Percentiles rank a stretch among this genome's conserved stretches.
Conservation (phyloP, 345 rosid species). For the Geranium brycei region DNA sequence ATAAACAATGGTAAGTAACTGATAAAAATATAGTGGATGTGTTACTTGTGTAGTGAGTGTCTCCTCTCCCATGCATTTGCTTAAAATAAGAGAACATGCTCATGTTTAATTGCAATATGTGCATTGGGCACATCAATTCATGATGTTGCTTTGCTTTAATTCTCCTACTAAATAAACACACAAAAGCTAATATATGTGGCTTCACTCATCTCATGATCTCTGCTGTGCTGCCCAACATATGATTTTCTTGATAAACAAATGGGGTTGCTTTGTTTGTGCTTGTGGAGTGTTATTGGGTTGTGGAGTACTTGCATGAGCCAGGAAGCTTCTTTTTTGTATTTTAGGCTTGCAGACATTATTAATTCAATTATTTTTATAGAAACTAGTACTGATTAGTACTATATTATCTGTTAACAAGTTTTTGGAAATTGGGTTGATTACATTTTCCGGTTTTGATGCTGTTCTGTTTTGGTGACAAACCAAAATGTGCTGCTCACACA, state of each 20-base stretch:
- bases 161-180: background rate
- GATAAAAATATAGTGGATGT: too few relatives aligned
- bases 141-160: conserved; percentile 11
- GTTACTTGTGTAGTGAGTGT: too few relatives aligned
- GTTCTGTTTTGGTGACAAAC: too few relatives aligned
- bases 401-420: background rate
- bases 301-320: background rate
- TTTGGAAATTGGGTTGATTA: background rate
- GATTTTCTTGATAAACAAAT: background rate
- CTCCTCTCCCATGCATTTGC: too few relatives aligned
- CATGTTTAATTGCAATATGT: background rate
- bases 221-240: background rate
- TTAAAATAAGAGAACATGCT: too few relatives aligned
- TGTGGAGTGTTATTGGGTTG: background rate
- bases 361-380: too few relatives aligned
- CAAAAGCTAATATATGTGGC: background rate
- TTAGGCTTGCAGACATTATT: too few relatives aligned
- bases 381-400: too few relatives aligned
- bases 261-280: background rate
- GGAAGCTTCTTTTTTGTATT: background rate
- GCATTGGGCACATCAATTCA: conserved; percentile 23
- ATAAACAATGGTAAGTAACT: conserved; percentile 5
- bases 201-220: background rate
- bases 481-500: too few relatives aligned
- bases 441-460: too few relatives aligned